Evolutionary conservation across 768 basidiomycete species (phyloP).

Genomic region (Podaxis sp.): DNA sequence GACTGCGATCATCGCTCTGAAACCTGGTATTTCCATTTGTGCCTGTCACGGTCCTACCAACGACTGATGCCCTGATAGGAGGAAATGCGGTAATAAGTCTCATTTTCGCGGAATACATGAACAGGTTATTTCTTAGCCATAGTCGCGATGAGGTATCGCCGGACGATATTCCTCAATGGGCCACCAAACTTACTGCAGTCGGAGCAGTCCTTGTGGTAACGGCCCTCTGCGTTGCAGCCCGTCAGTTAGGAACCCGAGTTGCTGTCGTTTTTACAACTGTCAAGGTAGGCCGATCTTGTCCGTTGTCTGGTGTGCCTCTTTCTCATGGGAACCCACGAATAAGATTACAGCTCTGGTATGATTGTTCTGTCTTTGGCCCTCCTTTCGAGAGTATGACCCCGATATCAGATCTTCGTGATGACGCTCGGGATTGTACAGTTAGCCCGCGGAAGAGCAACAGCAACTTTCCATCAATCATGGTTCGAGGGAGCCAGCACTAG

Average conservation of each 20-base stretch:
- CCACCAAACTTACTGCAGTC: constrained; percentile 83
- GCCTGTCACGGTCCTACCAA: background rate
- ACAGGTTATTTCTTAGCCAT: constrained; percentile 81
- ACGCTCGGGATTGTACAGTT: constrained; percentile 79
- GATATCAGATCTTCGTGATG: constrained; percentile 60
- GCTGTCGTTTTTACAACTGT: constrained; percentile 86
- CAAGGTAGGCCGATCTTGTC: constrained; percentile 53
- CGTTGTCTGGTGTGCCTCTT: constrained; percentile 1
- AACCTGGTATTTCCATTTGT: constrained; percentile 55
- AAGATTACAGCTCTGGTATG: constrained; percentile 68
- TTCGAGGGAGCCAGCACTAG: constrained; percentile 75
- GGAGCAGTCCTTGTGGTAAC: constrained; percentile 72
- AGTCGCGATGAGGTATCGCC: constrained; percentile 70
- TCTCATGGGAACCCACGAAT: constrained; percentile 8
- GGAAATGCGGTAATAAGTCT: constrained; percentile 82
- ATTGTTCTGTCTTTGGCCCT: constrained; percentile 12
- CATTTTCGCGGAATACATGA: constrained; percentile 90
- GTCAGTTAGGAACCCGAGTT: constrained; percentile 74
- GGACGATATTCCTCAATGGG: constrained; percentile 83
- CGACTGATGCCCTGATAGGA: constrained; percentile 38
- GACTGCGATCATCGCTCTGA: constrained; percentile 88
- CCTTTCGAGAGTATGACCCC: constrained; percentile 4
- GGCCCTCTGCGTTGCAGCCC: constrained; percentile 74
- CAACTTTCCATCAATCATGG: constrained; percentile 62
- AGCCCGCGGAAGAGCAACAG: constrained; percentile 64